Evolutionary conservation across 2,329 filamentous ascomycete species (phyloP).

Genomic region (Trichoderma atrobrunneum): DNA sequence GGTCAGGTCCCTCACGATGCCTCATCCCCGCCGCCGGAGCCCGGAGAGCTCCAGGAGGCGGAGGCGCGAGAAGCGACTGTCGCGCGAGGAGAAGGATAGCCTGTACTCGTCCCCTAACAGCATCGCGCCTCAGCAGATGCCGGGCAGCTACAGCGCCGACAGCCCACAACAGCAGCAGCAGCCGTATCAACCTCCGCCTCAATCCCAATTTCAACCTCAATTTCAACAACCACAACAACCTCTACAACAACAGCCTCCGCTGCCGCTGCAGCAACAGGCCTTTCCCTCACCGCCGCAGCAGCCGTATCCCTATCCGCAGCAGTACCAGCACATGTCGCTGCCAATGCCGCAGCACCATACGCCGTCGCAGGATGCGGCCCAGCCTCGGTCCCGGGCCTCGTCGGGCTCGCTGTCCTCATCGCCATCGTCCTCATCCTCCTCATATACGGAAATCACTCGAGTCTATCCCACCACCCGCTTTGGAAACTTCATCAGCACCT

Average conservation of each 20-base stretch:
- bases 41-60: slow-evolving; percentile 54
- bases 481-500: slow-evolving; percentile 58
- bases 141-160: slow-evolving; percentile 11
- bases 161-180: slow-evolving; percentile 16
- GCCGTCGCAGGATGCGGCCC: neutral
- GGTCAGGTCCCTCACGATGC: slow-evolving; percentile 44
- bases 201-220: slow-evolving; percentile 20
- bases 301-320: slow-evolving; percentile 17
- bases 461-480: slow-evolving; percentile 45
- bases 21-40: slow-evolving; percentile 55
- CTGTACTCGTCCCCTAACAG: slow-evolving; percentile 23
- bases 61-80: slow-evolving; percentile 35
- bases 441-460: slow-evolving; percentile 65
- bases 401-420: slow-evolving; percentile 43
- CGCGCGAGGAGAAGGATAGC: slow-evolving; percentile 30
- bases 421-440: slow-evolving; percentile 52
- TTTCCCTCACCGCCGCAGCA: slow-evolving; percentile 22
- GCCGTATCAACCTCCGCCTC: slow-evolving; percentile 15
- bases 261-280: slow-evolving; percentile 20
- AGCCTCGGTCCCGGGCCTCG: slow-evolving; percentile 28
- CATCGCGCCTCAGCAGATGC: slow-evolving; percentile 18
- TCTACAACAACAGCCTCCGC: neutral
- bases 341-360: slow-evolving; percentile 8
- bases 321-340: neutral
- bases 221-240: neutral